phyloP scores from a whole-genome alignment of 768 basidiomycete species.

The Glaciozyma antarctica region DNA sequence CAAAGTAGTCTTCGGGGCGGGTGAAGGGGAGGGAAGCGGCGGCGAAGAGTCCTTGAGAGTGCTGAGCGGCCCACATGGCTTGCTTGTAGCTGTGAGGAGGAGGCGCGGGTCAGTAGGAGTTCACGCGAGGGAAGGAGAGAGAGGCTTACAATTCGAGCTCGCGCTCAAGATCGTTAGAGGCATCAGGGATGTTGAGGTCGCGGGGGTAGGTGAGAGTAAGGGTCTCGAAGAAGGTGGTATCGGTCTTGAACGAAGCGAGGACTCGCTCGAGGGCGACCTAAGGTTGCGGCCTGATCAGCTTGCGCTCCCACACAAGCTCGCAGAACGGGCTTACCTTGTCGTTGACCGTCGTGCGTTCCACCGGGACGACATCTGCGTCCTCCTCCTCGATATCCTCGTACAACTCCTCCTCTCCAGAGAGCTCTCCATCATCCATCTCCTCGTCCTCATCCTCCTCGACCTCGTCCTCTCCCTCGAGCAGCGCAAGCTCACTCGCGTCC shows the following conservation, averaged over 20 bases:
- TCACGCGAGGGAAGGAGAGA: background rate
- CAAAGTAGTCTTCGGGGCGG: conserved; percentile 87
- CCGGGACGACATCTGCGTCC: conserved; percentile 31
- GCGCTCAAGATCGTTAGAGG: conserved; percentile 80
- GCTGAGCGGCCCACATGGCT: conserved; percentile 70
- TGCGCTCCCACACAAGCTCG: background rate
- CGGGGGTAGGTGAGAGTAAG: conserved; percentile 62
- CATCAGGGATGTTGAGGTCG: conserved; percentile 57
- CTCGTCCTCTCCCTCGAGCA: conserved; percentile 15
- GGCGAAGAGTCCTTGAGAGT: conserved; percentile 56
- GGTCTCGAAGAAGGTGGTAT: conserved; percentile 48
- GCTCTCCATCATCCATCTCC: conserved; percentile 38
- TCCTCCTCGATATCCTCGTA: conserved; percentile 38
- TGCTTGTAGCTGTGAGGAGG: conserved; percentile 71
- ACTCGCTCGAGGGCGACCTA: conserved; percentile 73
- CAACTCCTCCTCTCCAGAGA: conserved; percentile 33
- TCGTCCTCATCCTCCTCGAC: conserved; percentile 23
- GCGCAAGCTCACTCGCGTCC: conserved; percentile 16
- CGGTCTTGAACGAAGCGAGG: conserved; percentile 47
- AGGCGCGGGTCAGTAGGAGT: background rate
- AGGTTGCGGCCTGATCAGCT: background rate
- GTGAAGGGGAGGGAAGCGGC: conserved; percentile 59
- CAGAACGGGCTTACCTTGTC: conserved; percentile 23
- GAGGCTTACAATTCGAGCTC: conserved; percentile 83
- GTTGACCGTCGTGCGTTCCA: conserved; percentile 24